phyloP scores from a whole-genome alignment of 345 rosid species.

The Murraya koenigii region DNA sequence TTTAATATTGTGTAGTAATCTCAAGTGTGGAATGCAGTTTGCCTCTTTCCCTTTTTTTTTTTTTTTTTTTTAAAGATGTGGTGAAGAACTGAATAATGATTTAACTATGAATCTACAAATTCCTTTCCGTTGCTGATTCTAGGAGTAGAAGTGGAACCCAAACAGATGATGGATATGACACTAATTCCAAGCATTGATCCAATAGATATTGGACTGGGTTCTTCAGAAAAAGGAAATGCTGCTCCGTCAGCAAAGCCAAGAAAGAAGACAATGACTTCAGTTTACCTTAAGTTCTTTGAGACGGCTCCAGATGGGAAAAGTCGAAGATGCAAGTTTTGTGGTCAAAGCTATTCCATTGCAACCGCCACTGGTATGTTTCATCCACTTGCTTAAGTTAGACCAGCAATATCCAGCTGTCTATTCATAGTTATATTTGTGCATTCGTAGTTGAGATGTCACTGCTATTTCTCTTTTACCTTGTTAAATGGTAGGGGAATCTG shows the following conservation, averaged over 20 bases:
- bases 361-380: slow-evolving; percentile 77
- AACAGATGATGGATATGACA: slow-evolving; percentile 70
- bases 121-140: slow-evolving; percentile 20
- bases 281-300: slow-evolving; percentile 84
- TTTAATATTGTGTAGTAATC: neutral
- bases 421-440: neutral
- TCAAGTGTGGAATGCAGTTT: neutral
- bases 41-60: neutral
- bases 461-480: slow-evolving; percentile 8
- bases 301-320: slow-evolving; percentile 82
- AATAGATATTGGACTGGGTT: slow-evolving; percentile 60
- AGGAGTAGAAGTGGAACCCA: slow-evolving; percentile 69
- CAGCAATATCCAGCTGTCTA: neutral
- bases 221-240: slow-evolving; percentile 63
- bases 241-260: slow-evolving; percentile 56
- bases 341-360: slow-evolving; percentile 88
- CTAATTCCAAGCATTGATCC: slow-evolving; percentile 60
- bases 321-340: slow-evolving; percentile 90
- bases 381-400: neutral
- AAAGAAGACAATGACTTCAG: slow-evolving; percentile 97
- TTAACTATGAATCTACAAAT: slow-evolving; percentile 4
- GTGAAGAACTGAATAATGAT: neutral
- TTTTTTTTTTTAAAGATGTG: too few relatives aligned
- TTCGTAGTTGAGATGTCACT: neutral
- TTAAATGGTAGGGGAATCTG: neutral